A percentile compares a stretch with the other conserved stretches of the same genome.
phyloP scores from a whole-genome alignment of 192 early-diverging fungal species.

The Rhizophagus prolifer region DNA sequence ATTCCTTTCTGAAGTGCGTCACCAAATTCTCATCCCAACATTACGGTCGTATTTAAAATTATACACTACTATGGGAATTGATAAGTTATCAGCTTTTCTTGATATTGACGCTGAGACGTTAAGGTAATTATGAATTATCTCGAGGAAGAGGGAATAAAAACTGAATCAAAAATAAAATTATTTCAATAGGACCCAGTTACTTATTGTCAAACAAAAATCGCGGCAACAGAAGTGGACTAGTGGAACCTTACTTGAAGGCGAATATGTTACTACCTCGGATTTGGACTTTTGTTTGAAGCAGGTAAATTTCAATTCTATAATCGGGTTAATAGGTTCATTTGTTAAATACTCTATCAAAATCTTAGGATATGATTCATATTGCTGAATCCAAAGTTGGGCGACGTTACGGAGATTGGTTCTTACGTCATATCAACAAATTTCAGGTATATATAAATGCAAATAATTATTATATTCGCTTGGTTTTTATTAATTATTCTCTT shows the following conservation, averaged over 20 bases:
- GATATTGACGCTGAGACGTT: constrained; percentile 83
- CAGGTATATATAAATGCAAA: constrained; percentile 52
- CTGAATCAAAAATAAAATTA: not conserved
- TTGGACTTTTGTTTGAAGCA: constrained; percentile 92
- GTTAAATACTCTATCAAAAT: not conserved
- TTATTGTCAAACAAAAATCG: constrained; percentile 93
- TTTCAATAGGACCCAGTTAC: constrained; percentile 64
- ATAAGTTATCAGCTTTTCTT: constrained; percentile 85
- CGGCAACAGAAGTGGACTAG: constrained; percentile 82
- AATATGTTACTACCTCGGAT: constrained; percentile 78
- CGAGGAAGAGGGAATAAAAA: not conserved
- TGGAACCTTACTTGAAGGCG: constrained; percentile 84
- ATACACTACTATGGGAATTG: constrained; percentile 89
- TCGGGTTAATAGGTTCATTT: not conserved
- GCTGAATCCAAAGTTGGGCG: constrained; percentile 91
- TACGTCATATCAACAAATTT: constrained; percentile 92
- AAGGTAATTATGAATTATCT: constrained; percentile 21
- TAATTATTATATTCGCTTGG: not conserved
- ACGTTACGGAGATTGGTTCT: constrained; percentile 93
- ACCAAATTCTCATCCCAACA: constrained; percentile 83
- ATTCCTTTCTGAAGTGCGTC: constrained; percentile 82
- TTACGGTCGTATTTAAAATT: constrained; percentile 93
- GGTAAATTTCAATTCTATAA: constrained; percentile 30
- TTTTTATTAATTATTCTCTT: not conserved
- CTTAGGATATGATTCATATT: constrained; percentile 90